phyloP scores from a whole-genome alignment of 768 basidiomycete genomes.

The Lentinula edodes region DNA sequence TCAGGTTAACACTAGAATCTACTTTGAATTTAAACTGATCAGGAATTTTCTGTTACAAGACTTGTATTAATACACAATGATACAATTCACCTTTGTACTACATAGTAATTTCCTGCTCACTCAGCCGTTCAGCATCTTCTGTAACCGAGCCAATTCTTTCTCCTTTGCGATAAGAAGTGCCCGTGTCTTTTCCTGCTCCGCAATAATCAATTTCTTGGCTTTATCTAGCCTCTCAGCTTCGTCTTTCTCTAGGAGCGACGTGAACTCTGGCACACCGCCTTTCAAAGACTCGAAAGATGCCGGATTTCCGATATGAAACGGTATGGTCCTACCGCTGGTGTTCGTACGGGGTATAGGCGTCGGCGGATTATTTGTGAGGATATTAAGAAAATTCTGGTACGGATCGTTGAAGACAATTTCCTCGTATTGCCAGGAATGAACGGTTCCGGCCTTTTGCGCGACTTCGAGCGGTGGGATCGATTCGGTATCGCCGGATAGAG shows the following conservation, averaged over 20 bases:
- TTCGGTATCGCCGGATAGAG: slow-evolving; percentile 54
- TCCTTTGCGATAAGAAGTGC: slow-evolving; percentile 70
- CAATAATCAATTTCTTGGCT: slow-evolving; percentile 62
- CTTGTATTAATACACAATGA: neutral
- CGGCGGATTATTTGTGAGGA: slow-evolving; percentile 78
- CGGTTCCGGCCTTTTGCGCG: slow-evolving; percentile 65
- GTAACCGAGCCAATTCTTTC: slow-evolving; percentile 68
- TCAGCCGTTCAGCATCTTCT: slow-evolving; percentile 43
- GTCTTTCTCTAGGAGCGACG: slow-evolving; percentile 76
- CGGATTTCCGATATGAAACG: slow-evolving; percentile 65
- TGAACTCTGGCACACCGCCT: slow-evolving; percentile 79
- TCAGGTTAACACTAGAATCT: too few species aligned
- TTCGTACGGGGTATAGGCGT: slow-evolving; percentile 68
- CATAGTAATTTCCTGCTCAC: neutral
- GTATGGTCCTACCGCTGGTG: slow-evolving; percentile 47
- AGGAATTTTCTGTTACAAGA: too few species aligned
- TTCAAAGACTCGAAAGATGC: slow-evolving; percentile 61
- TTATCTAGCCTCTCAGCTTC: slow-evolving; percentile 78
- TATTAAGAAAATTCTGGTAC: slow-evolving; percentile 76
- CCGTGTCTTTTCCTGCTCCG: slow-evolving; percentile 74
- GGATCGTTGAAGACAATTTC: slow-evolving; percentile 97
- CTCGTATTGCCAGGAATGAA: slow-evolving; percentile 98
- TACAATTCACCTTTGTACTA: neutral
- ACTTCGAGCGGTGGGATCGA: slow-evolving; percentile 57
- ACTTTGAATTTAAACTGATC: too few species aligned